These are phyloP conservation scores for Chaetothyriales sp. DNA, from an alignment of 2,329 filamentous ascomycete species.

Conservation along the genomic window DNA sequence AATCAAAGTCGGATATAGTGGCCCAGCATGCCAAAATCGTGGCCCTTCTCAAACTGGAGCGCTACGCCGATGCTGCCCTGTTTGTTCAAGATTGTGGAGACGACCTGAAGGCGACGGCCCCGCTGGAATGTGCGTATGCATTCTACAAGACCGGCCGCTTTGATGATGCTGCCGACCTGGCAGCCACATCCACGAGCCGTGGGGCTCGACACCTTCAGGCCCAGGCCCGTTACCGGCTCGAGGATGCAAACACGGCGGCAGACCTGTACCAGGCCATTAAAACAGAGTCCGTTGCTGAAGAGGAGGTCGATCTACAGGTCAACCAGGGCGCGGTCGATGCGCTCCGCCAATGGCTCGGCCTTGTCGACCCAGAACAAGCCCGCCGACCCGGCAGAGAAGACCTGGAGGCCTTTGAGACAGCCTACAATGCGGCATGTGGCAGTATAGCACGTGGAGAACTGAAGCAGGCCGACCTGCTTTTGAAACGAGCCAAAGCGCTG, in stretches of 20 bases:
- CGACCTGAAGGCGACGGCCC: constrained; percentile 37
- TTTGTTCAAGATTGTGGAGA: constrained; percentile 40
- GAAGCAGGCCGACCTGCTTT: constrained; percentile 40
- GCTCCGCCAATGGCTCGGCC: constrained; percentile 45
- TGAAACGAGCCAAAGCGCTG: constrained; percentile 45
- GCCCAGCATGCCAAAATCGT: constrained; percentile 45
- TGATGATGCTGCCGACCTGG: constrained; percentile 38
- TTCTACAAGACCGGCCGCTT: constrained; percentile 46
- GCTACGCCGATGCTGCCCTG: constrained; percentile 45
- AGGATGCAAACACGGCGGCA: constrained; percentile 42
- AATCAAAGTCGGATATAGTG: constrained; percentile 40
- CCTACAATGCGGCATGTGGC: constrained; percentile 49
- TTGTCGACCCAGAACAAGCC: constrained; percentile 35
- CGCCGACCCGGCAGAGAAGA: constrained; percentile 43
- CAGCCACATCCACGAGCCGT: constrained; percentile 29
- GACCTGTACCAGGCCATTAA: constrained; percentile 39
- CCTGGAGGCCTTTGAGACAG: constrained; percentile 48
- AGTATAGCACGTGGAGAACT: constrained; percentile 47
- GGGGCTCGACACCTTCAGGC: constrained; percentile 46
- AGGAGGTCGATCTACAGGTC: constrained; percentile 46
- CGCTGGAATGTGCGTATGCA: constrained; percentile 48
- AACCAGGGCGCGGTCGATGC: constrained; percentile 47
- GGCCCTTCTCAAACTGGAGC: constrained; percentile 47
- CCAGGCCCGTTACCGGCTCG: constrained; percentile 46
- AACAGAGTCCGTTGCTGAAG: constrained; percentile 28